phyloP scores from a whole-genome alignment of 78 protist species.

The Pelomyxa schiedti region DNA sequence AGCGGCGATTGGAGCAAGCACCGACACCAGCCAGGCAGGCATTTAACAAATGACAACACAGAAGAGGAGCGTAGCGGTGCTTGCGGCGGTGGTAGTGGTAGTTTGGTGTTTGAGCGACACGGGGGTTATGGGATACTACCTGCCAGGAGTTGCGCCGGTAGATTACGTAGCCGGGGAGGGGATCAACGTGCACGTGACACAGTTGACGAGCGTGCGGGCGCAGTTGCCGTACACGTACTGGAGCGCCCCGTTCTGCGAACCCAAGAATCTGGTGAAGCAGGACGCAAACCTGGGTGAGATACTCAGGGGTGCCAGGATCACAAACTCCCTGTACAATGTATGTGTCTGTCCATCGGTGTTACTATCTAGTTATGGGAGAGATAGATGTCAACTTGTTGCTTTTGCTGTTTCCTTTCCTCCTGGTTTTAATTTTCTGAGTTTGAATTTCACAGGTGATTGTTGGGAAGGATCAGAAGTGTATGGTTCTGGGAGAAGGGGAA shows the following conservation, averaged over 20 bases:
- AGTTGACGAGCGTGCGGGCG: constrained; percentile 38
- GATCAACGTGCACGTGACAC: constrained; percentile 23
- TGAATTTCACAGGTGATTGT: neutral
- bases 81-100: neutral
- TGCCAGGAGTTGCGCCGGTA: constrained; percentile 52
- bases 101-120: neutral
- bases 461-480: neutral
- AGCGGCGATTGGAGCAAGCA: no score
- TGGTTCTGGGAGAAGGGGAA: neutral
- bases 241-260: constrained; percentile 46
- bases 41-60: neutral
- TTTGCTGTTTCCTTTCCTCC: neutral
- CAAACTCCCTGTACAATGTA: constrained; percentile 44
- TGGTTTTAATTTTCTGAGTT: neutral
- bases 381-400: neutral
- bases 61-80: neutral
- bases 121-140: constrained; percentile 14
- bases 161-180: constrained; percentile 11
- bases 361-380: neutral
- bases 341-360: neutral
- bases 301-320: constrained; percentile 67
- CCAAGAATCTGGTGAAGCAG: constrained; percentile 15
- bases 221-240: constrained; percentile 72
- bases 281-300: constrained; percentile 77
- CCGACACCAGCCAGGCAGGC: no score